Conservation (phyloP, 1,284 basidiomycete genomes). For the Amylostereum chailletii region DNA sequence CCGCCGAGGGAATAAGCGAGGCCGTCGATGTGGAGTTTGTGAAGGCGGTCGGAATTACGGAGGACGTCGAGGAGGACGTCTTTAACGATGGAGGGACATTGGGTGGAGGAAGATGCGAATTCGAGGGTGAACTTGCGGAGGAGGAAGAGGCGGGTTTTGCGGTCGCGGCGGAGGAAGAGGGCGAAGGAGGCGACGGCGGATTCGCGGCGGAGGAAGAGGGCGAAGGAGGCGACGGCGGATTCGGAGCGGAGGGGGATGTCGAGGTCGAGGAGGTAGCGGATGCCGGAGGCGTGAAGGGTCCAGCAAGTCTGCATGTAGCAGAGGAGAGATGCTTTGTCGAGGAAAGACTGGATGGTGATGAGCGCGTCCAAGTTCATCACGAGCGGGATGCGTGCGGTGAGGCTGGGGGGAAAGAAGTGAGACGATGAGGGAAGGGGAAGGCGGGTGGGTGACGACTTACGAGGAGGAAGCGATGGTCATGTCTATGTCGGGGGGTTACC, state of each 20-base stretch:
- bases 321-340: background rate
- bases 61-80: background rate
- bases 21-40: background rate
- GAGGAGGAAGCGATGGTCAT: too few species aligned
- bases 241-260: background rate
- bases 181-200: background rate
- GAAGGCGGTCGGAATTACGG: background rate
- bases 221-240: background rate
- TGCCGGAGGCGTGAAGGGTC: background rate
- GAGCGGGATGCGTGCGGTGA: background rate
- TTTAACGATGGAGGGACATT: background rate
- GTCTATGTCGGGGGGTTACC: too few species aligned
- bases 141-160: background rate
- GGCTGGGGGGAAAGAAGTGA: too few species aligned
- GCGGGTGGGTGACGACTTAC: too few species aligned
- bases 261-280: background rate
- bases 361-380: slow-evolving; percentile 1
- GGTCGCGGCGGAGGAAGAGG: background rate
- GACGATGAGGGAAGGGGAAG: too few species aligned
- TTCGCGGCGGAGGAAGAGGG: background rate
- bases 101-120: background rate
- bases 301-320: background rate
- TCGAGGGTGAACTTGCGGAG: background rate
- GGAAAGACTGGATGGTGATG: background rate
- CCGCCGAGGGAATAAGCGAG: background rate